A percentile compares a stretch with the other conserved stretches of the same genome.
Conservation (phyloP, 805 yeast genomes). For the Lachancea dasiensis region DNA sequence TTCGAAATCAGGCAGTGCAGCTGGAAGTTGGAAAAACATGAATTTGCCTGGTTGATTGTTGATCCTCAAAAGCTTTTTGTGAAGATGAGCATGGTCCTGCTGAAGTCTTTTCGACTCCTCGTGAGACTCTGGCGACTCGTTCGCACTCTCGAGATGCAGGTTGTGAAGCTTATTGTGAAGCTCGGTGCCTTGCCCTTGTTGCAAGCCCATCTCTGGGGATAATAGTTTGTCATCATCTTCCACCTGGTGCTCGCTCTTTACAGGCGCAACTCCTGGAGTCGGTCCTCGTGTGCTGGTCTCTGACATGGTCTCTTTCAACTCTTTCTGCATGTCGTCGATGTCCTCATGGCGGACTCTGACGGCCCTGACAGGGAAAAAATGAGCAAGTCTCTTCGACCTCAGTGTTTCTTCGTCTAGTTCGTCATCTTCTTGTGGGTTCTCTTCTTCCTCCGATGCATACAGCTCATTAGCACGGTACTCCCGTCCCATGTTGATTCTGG, state of each 20-base stretch:
- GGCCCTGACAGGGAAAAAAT: constrained; percentile 66
- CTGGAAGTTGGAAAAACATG: constrained; percentile 37
- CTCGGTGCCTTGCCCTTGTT: constrained; percentile 7
- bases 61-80: constrained; percentile 23
- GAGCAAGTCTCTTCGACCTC: constrained; percentile 25
- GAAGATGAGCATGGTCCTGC: constrained; percentile 38
- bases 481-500: constrained; percentile 59
- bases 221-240: constrained; percentile 13
- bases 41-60: constrained; percentile 33
- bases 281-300: constrained; percentile 24
- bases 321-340: constrained; percentile 32
- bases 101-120: constrained; percentile 33
- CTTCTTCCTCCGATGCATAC: constrained; percentile 18
- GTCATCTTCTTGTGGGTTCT: constrained; percentile 18
- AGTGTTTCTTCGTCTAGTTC: constrained; percentile 24
- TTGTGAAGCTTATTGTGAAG: constrained; percentile 28
- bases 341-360: constrained; percentile 44
- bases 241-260: constrained; percentile 23
- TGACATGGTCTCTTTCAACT: constrained; percentile 26
- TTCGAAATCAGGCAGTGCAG: constrained; percentile 33
- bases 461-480: constrained; percentile 40
- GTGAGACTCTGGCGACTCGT: constrained; percentile 31
- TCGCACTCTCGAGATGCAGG: constrained; percentile 25
- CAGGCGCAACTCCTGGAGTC: constrained; percentile 23
- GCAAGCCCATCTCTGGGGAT: too few species aligned